phyloP scores from a whole-genome alignment of 2,329 filamentous ascomycete species.

The Kalaharituber pfeilii region DNA sequence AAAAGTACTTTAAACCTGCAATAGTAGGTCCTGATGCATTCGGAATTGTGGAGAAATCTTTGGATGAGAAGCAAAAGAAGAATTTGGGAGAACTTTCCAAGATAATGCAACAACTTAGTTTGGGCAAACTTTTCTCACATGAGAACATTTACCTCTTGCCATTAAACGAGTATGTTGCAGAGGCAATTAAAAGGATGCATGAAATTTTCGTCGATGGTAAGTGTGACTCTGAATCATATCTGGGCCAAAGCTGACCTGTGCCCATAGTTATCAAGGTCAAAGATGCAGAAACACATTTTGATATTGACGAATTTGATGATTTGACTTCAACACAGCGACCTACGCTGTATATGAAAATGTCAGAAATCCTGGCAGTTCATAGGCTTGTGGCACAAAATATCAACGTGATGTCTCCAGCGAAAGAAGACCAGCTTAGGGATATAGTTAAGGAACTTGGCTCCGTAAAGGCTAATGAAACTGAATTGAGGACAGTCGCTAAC shows the following conservation, averaged over 20 bases:
- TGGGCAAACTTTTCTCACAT: slow-evolving; percentile 76
- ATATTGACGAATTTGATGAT: slow-evolving; percentile 98
- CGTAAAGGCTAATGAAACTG: slow-evolving; percentile 88
- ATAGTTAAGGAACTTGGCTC: slow-evolving; percentile 86
- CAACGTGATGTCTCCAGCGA: slow-evolving; percentile 53
- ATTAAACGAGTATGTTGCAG: slow-evolving; percentile 74
- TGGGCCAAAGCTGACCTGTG: not conserved
- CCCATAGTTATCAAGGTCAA: slow-evolving; percentile 56
- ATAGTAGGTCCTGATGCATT: slow-evolving; percentile 79
- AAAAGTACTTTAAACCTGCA: slow-evolving; percentile 78
- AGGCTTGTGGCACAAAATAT: slow-evolving; percentile 69
- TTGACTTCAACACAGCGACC: slow-evolving; percentile 92
- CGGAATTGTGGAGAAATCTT: slow-evolving; percentile 73
- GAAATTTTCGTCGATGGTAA: slow-evolving; percentile 35
- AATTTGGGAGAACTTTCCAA: slow-evolving; percentile 84
- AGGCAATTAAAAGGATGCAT: slow-evolving; percentile 63
- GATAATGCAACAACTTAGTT: slow-evolving; percentile 72
- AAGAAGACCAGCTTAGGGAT: slow-evolving; percentile 78
- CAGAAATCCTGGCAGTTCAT: slow-evolving; percentile 92
- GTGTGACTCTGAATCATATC: slow-evolving; percentile 25
- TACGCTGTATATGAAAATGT: slow-evolving; percentile 97
- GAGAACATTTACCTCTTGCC: slow-evolving; percentile 94
- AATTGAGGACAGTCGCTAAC: slow-evolving; percentile 71
- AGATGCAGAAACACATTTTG: slow-evolving; percentile 78
- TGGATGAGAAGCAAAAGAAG: slow-evolving; percentile 81